These are phyloP conservation scores for Macrolepiota dolichaula DNA, from an alignment of 768 basidiomycete species.

Conservation along the genomic window DNA sequence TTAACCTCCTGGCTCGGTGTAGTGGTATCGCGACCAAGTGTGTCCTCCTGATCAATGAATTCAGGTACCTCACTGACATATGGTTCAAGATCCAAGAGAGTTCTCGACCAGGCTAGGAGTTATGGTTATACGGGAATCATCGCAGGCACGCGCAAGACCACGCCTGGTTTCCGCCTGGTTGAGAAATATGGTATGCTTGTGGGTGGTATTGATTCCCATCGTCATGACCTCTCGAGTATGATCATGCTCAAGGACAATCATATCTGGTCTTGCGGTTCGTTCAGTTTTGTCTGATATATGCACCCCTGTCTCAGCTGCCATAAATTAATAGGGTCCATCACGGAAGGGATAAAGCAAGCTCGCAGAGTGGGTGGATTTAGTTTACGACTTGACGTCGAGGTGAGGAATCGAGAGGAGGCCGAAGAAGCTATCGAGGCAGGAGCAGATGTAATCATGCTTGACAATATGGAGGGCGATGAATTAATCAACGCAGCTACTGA, in stretches of 20 bases:
- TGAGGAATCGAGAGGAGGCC: constrained; percentile 82
- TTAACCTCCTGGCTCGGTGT: constrained; percentile 92
- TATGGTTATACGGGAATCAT: constrained; percentile 85
- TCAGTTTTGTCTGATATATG: constrained; percentile 7
- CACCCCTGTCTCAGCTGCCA: constrained; percentile 6
- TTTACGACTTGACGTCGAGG: constrained; percentile 91
- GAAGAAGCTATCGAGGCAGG: constrained; percentile 97
- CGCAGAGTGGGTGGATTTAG: constrained; percentile 90
- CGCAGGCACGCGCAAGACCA: constrained; percentile 96
- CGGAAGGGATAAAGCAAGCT: constrained; percentile 80
- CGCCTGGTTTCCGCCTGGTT: constrained; percentile 93
- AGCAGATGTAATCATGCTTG: constrained; percentile 93
- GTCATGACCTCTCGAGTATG: constrained; percentile 97
- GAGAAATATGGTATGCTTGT: constrained; percentile 99
- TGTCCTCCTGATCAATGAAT: constrained; percentile 19
- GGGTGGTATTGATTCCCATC: constrained; percentile 93
- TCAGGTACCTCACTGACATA: not conserved
- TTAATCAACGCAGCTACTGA: constrained; percentile 64
- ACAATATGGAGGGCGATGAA: constrained; percentile 82
- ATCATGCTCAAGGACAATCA: constrained; percentile 99
- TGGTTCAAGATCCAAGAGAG: constrained; percentile 65
- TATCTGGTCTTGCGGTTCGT: constrained; percentile 90
- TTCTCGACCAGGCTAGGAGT: constrained; percentile 73
- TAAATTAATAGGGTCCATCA: constrained; percentile 71
- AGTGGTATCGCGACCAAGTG: constrained; percentile 96